Conservation (phyloP, 306 rosid genomes). For the Fagus crenata region DNA sequence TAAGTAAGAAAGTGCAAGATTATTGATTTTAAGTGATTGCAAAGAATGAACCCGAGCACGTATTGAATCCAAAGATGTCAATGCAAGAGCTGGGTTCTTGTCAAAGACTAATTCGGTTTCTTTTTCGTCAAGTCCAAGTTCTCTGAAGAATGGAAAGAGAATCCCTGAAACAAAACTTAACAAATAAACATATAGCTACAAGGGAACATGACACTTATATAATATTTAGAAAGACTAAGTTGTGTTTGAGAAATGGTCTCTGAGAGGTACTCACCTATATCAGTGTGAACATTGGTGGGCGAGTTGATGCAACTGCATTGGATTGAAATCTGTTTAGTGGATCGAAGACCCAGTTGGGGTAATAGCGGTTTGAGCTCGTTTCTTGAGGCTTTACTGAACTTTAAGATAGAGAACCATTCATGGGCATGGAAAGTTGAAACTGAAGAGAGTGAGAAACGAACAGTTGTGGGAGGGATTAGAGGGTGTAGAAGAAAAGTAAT, state of each 20-base stretch:
- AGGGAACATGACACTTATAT: neutral
- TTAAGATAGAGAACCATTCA: conserved; percentile 6
- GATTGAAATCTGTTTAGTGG: conserved; percentile 18
- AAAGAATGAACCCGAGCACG: conserved; percentile 48
- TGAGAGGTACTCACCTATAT: conserved; percentile 45
- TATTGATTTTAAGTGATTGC: conserved; percentile 49
- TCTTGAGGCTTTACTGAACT: conserved; percentile 14
- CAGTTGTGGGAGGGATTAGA: conserved; percentile 7
- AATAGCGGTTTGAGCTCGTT: conserved; percentile 19
- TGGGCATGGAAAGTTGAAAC: conserved; percentile 19
- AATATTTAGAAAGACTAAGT: neutral
- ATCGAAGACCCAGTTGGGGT: conserved; percentile 22
- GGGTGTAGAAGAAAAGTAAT: conserved; percentile 10
- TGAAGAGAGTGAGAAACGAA: conserved; percentile 17
- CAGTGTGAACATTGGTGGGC: neutral
- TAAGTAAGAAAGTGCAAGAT: conserved; percentile 36
- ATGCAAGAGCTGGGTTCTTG: conserved; percentile 41
- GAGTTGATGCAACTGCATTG: conserved; percentile 33
- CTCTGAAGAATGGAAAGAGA: conserved; percentile 48
- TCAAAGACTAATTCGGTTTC: conserved; percentile 39
- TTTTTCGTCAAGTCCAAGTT: conserved; percentile 45
- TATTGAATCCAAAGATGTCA: conserved; percentile 35
- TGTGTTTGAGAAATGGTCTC: conserved; percentile 50
- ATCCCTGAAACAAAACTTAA: conserved; percentile 39
- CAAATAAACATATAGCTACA: neutral